Conservation (phyloP, 805 yeast genomes). For the Yamadazyma olivae region DNA sequence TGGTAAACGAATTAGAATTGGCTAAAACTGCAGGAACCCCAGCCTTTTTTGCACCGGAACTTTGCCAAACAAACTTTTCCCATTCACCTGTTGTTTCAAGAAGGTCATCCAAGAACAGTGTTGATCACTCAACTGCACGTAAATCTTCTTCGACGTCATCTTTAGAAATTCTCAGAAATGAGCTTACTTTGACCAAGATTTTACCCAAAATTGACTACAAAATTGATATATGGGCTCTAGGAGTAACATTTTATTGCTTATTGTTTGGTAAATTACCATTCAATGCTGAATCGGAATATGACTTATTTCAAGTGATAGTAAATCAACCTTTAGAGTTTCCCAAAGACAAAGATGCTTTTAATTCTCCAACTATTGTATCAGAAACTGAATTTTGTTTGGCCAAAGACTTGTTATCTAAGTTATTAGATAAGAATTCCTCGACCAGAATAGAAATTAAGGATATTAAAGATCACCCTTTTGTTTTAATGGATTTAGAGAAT, state of each 20-base stretch:
- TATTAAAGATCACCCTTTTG: constrained; percentile 75
- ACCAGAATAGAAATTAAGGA: constrained; percentile 66
- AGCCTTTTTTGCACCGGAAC: constrained; percentile 93
- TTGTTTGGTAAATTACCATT: constrained; percentile 89
- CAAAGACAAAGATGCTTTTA: constrained; percentile 23
- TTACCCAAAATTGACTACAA: constrained; percentile 65
- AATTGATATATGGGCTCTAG: constrained; percentile 97
- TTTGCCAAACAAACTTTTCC: constrained; percentile 60
- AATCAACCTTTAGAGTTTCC: constrained; percentile 62
- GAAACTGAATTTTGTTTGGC: constrained; percentile 46
- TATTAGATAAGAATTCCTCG: constrained; percentile 69
- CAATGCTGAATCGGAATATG: constrained; percentile 81
- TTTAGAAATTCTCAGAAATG: constrained; percentile 20
- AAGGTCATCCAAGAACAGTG: constrained; percentile 4
- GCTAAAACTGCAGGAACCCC: constrained; percentile 98
- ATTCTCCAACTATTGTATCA: constrained; percentile 37
- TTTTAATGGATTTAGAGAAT: constrained; percentile 37
- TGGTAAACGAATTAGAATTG: constrained; percentile 63
- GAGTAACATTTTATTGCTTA: constrained; percentile 86
- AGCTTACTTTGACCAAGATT: constrained; percentile 16
- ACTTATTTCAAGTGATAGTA: constrained; percentile 78
- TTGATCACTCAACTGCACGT: not conserved
- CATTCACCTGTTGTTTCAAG: constrained; percentile 8
- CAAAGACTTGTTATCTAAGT: constrained; percentile 54
- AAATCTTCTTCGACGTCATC: constrained; percentile 18